Percentiles rank a stretch among this genome's conserved stretches.
Evolutionary conservation across 169 alveolate species (phyloP).

Genomic region (Plasmodium blacklocki): DNA sequence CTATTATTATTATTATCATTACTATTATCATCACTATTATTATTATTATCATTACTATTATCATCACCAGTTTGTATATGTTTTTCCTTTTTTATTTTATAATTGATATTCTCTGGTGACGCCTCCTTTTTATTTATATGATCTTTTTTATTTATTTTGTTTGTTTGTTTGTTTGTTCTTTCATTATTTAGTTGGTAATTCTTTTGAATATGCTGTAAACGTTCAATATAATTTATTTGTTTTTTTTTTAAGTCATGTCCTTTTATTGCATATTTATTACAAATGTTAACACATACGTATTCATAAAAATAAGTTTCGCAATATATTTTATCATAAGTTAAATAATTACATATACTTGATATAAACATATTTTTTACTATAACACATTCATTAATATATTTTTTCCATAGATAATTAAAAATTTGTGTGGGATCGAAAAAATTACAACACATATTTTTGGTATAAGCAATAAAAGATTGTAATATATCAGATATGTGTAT

Average conservation of each 20-base stretch:
- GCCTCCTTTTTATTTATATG: neutral
- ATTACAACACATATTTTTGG: constrained; percentile 17
- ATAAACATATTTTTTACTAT: constrained; percentile 27
- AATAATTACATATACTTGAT: constrained; percentile 46
- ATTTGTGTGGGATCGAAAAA: constrained; percentile 33
- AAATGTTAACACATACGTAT: constrained; percentile 39
- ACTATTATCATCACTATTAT: neutral
- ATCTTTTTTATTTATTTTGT: neutral
- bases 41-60: neutral
- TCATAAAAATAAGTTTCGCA: constrained; percentile 50
- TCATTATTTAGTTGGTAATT: neutral
- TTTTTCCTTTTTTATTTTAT: neutral
- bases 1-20: neutral
- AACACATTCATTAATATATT: constrained; percentile 21
- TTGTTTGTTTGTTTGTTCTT: neutral
- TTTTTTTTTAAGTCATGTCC: neutral
- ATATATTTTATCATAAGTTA: constrained; percentile 43
- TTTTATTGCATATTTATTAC: neutral
- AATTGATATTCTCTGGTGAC: neutral
- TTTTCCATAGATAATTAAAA: constrained; percentile 50
- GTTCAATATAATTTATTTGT: neutral
- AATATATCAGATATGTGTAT: constrained; percentile 55
- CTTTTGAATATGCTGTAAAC: neutral
- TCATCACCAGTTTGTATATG: neutral
- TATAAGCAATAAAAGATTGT: constrained; percentile 33